Evolutionary conservation across 1,139 yeast genomes (phyloP).

Genomic region (Geotrichum cucujoidarum): DNA sequence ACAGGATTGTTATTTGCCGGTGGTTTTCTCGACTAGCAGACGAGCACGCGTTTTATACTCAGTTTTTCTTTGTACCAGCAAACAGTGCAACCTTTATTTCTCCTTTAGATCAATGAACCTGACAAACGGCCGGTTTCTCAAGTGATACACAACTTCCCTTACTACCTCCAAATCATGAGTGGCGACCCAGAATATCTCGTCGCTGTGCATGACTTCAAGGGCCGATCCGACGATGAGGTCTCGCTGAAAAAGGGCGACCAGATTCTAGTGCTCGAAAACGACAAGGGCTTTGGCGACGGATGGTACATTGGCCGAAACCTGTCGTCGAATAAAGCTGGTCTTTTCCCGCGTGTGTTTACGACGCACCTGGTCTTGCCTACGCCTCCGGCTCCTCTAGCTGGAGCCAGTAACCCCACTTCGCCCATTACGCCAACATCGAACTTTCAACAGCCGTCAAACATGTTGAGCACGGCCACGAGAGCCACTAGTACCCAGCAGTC

Average conservation of each 20-base stretch:
- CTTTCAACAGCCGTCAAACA: constrained; percentile 23
- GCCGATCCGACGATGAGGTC: constrained; percentile 85
- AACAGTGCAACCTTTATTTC: too few species aligned
- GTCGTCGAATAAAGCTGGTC: constrained; percentile 65
- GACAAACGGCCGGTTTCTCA: neutral
- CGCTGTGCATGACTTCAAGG: constrained; percentile 80
- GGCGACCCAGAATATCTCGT: constrained; percentile 33
- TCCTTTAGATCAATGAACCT: too few species aligned
- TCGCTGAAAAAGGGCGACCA: constrained; percentile 76
- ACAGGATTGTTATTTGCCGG: too few species aligned
- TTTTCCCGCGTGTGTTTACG: constrained; percentile 79
- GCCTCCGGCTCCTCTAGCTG: constrained; percentile 24
- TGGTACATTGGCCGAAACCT: constrained; percentile 85
- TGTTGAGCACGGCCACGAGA: neutral
- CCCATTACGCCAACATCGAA: constrained; percentile 18
- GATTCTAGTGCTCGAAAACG: constrained; percentile 88
- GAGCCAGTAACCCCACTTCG: neutral
- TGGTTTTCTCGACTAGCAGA: too few species aligned
- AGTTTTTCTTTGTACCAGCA: too few species aligned
- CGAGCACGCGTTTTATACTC: too few species aligned
- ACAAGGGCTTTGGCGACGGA: constrained; percentile 92
- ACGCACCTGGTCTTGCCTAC: constrained; percentile 33
- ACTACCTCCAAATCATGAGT: too few species aligned
- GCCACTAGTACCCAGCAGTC: constrained; percentile 3
- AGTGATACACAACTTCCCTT: neutral